Base-by-base conservation (phyloP, 108 stramenopile genomes). In the Parmales sp. region DNA sequence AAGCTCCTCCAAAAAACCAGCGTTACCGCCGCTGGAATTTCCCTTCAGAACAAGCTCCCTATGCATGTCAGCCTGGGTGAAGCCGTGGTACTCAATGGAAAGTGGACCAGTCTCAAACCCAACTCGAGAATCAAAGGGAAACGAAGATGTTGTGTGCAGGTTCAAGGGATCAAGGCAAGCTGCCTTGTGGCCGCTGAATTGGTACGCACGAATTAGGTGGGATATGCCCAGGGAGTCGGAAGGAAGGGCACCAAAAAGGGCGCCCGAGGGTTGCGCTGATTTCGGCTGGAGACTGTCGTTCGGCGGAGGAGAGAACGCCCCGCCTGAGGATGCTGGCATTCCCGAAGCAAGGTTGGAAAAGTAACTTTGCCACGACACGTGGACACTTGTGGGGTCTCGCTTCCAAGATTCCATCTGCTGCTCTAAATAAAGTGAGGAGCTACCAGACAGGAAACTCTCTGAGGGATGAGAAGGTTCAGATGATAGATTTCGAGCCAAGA, bases 191-290 rank as follows among this genome's bases (percentile, higher is more conserved):
- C 98, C 98, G 51, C 92, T 92, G 11, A 93, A 90, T 82, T 98
- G 95, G 66, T 94, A 99, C 43, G 98, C 82, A 38, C 96, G 90
- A 74, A 99, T 95, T n/a, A 99, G 70, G 74, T 99, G 96, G 1
- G 91, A 82, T 23, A 92, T 81, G 8, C 86, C 89, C 64, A 92
- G 74, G 39, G 89, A 90, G 73, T 92, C 91, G 26, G 91, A 89
- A 13, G 91, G 88, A n/a, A 80, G 83, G 18, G 79, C 74, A 41
- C 74, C 54, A 60, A 37, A 38, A 7, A 37, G 54, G n/a, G n/a
- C n/a, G n/a, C n/a, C n/a, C n/a, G n/a, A n/a, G n/a, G n/a, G n/a
- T n/a, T n/a, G n/a, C n/a, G n/a, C n/a, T n/a, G n/a, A n/a, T n/a
- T n/a, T n/a, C n/a, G n/a, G n/a, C n/a, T n/a, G n/a, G n/a, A n/a